phyloP scores from a whole-genome alignment of 2,329 filamentous ascomycete species.

The Eutypella sp. region DNA sequence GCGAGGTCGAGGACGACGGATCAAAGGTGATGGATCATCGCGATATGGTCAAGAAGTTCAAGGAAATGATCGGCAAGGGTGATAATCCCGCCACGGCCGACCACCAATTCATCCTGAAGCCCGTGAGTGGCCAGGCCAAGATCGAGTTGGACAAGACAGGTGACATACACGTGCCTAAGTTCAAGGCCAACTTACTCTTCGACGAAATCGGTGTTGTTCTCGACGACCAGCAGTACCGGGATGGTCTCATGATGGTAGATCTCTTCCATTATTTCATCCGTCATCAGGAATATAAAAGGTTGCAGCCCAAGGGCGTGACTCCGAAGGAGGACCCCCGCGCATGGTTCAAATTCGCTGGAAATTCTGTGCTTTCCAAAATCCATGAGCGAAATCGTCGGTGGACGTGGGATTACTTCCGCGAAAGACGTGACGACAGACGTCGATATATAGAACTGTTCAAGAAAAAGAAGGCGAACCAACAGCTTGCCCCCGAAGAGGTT shows the following conservation, averaged over 20 bases:
- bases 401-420: slow-evolving; percentile 94
- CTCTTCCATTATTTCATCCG: slow-evolving; percentile 97
- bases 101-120: slow-evolving; percentile 93
- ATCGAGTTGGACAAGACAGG: slow-evolving; percentile 94
- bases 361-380: slow-evolving; percentile 87
- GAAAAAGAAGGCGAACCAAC: slow-evolving; percentile 75
- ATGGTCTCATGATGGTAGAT: slow-evolving; percentile 96
- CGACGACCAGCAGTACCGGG: slow-evolving; percentile 95
- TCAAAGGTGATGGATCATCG: slow-evolving; percentile 63
- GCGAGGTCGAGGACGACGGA: slow-evolving; percentile 59
- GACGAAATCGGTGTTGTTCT: slow-evolving; percentile 98
- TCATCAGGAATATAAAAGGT: slow-evolving; percentile 93
- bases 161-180: slow-evolving; percentile 70
- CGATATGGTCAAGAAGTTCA: slow-evolving; percentile 73
- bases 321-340: slow-evolving; percentile 88
- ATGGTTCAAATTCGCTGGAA: slow-evolving; percentile 87
- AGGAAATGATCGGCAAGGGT: slow-evolving; percentile 70
- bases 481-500: slow-evolving; percentile 64
- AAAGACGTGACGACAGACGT: slow-evolving; percentile 82
- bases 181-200: slow-evolving; percentile 87
- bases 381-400: slow-evolving; percentile 88
- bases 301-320: slow-evolving; percentile 74
- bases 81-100: slow-evolving; percentile 49
- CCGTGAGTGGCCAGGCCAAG: slow-evolving; percentile 91
- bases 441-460: slow-evolving; percentile 95